These are phyloP conservation scores for Phaeosphaeriaceae sp. DNA, from an alignment of 2,329 filamentous ascomycete genomes.

Conservation along the genomic window DNA sequence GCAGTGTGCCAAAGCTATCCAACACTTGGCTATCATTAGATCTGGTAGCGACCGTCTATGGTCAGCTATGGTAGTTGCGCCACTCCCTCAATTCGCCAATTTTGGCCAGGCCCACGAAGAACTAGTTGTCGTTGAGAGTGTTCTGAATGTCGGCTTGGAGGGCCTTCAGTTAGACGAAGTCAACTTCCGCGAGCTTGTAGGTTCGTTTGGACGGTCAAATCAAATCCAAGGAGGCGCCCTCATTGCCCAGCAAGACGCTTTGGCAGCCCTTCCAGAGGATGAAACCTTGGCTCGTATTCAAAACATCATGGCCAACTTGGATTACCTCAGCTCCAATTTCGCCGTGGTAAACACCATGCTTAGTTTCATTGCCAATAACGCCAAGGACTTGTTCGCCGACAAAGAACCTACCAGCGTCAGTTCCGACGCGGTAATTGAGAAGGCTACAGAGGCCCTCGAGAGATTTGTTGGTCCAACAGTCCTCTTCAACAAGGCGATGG, in stretches of 20 bases:
- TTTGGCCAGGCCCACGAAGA: conserved; percentile 85
- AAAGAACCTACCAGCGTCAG: conserved; percentile 2
- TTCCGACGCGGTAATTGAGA: conserved; percentile 6
- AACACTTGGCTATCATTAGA: conserved; percentile 84
- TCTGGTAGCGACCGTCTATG: conserved; percentile 85
- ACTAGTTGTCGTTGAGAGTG: conserved; percentile 88
- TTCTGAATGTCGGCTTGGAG: conserved; percentile 88
- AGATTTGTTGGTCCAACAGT: conserved; percentile 22
- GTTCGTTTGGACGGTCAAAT: conserved; percentile 69
- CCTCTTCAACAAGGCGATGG: conserved; percentile 19
- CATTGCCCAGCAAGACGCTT: conserved; percentile 14
- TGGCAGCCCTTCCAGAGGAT: conserved; percentile 31
- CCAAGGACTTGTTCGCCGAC: conserved; percentile 6
- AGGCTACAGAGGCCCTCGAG: conserved; percentile 51
- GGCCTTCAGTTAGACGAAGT: conserved; percentile 82
- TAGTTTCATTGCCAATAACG: conserved; percentile 10
- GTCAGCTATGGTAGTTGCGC: conserved; percentile 78
- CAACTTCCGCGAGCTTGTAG: conserved; percentile 80
- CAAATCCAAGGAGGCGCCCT: conserved; percentile 29
- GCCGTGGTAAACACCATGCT: conserved; percentile 21
- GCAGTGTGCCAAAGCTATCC: conserved; percentile 71
- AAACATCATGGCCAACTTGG: conserved; percentile 29
- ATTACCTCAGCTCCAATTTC: conserved; percentile 27
- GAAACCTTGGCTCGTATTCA: conserved; percentile 28
- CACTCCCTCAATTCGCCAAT: conserved; percentile 75